Evolutionary conservation across 306 rosid species (phyloP).

Genomic region (Aeschynomene evenia): DNA sequence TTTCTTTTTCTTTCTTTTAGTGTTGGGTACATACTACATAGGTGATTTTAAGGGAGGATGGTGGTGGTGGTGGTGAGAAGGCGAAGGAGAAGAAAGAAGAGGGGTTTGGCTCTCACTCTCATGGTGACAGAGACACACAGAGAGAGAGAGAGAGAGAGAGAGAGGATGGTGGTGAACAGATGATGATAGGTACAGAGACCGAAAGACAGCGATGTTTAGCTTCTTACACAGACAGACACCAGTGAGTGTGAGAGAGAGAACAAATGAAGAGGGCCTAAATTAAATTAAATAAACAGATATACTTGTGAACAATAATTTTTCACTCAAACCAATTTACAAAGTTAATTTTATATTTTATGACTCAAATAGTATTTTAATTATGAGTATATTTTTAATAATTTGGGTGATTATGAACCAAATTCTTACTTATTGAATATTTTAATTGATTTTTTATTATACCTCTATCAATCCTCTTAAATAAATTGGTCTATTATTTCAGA

Average conservation of each 20-base stretch:
- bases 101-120: slow-evolving; percentile 84
- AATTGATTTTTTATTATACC: too few relatives aligned
- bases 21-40: neutral
- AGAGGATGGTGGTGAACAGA: slow-evolving; percentile 48
- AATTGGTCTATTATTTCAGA: slow-evolving; percentile 34
- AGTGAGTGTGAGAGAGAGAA: slow-evolving; percentile 45
- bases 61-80: neutral
- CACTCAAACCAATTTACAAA: too few relatives aligned
- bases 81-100: neutral
- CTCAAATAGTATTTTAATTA: too few relatives aligned
- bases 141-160: slow-evolving; percentile 58
- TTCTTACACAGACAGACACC: slow-evolving; percentile 46
- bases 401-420: too few relatives aligned
- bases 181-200: slow-evolving; percentile 60
- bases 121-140: slow-evolving; percentile 75
- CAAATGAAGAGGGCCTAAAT: slow-evolving; percentile 29
- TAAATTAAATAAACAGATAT: too few relatives aligned
- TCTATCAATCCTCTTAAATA: too few relatives aligned
- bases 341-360: too few relatives aligned
- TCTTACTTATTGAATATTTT: too few relatives aligned
- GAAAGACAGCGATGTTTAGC: slow-evolving; percentile 76
- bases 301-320: too few relatives aligned
- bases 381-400: too few relatives aligned
- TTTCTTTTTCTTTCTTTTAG: neutral
- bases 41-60: neutral